These are phyloP conservation scores for Dioscorea cayenensis DNA, from an alignment of 116 monocot genomes.

Conservation along the genomic window DNA sequence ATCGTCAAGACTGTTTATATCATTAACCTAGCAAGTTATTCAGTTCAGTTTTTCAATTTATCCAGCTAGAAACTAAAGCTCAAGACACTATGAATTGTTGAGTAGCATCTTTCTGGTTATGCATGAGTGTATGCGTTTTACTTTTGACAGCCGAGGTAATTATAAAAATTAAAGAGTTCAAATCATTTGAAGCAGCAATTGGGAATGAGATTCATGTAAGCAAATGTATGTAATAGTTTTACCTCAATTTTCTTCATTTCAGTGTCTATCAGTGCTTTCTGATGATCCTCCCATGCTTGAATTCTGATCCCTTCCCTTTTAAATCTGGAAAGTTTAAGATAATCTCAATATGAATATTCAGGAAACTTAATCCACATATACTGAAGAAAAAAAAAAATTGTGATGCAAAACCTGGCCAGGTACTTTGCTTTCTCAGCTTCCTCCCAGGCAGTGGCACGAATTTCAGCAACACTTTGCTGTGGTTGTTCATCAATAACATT, in stretches of 20 bases:
- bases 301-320: constrained; percentile 60
- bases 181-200: not conserved
- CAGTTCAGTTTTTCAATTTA: too few species aligned
- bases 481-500: constrained; percentile 16
- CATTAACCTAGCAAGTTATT: too few species aligned
- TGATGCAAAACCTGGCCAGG: constrained; percentile 45
- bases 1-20: too few species aligned
- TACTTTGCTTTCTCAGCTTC: constrained; percentile 90
- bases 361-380: not conserved
- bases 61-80: too few species aligned
- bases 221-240: not conserved
- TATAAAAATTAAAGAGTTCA: not conserved
- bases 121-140: too few species aligned
- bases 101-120: too few species aligned
- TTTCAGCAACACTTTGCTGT: constrained; percentile 34
- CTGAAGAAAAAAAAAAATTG: not conserved
- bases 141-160: too few species aligned
- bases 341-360: not conserved
- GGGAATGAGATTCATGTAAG: not conserved
- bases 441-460: constrained; percentile 81
- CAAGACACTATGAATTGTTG: too few species aligned
- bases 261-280: constrained; percentile 67
- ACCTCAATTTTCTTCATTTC: constrained; percentile 78
- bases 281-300: constrained; percentile 79
- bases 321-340: constrained; percentile 31